These are phyloP conservation scores for Lyophyllum semitale DNA, from an alignment of 768 basidiomycete species.

Conservation along the genomic window DNA sequence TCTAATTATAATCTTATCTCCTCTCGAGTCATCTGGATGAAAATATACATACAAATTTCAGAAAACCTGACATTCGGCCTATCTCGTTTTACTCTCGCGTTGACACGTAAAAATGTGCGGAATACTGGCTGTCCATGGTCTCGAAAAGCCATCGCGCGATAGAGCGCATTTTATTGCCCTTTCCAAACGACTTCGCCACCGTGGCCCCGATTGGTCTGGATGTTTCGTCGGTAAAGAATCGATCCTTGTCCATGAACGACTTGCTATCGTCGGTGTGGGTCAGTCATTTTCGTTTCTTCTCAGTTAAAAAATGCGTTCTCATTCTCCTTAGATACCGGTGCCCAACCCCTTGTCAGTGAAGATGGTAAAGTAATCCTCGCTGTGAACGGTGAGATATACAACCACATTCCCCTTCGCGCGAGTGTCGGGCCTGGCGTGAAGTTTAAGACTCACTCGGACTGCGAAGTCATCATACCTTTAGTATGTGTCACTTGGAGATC, in stretches of 20 bases:
- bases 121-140: conserved; percentile 83
- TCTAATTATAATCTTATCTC: conserved; percentile 14
- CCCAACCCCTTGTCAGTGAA: conserved; percentile 88
- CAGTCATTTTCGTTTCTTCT: conserved; percentile 26
- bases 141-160: conserved; percentile 68
- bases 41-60: conserved; percentile 10
- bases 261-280: conserved; percentile 99
- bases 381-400: conserved; percentile 99
- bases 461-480: conserved; percentile 93
- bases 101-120: conserved; percentile 74
- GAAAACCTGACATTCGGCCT: conserved; percentile 12
- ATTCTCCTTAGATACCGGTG: conserved; percentile 77
- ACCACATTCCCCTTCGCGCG: conserved; percentile 82
- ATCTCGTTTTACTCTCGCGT: conserved; percentile 11
- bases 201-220: conserved; percentile 99
- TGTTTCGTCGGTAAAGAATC: conserved; percentile 83
- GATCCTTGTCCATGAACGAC: conserved; percentile 91
- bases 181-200: conserved; percentile 88
- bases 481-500: conserved; percentile 41
- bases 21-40: conserved; percentile 19
- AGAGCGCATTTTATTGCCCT: conserved; percentile 78
- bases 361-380: conserved; percentile 83
- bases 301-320: background rate
- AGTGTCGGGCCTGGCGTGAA: conserved; percentile 62
- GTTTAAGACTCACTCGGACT: conserved; percentile 98